phyloP scores from a whole-genome alignment of 139 green algal species.

The Haematococcus lacustris region DNA sequence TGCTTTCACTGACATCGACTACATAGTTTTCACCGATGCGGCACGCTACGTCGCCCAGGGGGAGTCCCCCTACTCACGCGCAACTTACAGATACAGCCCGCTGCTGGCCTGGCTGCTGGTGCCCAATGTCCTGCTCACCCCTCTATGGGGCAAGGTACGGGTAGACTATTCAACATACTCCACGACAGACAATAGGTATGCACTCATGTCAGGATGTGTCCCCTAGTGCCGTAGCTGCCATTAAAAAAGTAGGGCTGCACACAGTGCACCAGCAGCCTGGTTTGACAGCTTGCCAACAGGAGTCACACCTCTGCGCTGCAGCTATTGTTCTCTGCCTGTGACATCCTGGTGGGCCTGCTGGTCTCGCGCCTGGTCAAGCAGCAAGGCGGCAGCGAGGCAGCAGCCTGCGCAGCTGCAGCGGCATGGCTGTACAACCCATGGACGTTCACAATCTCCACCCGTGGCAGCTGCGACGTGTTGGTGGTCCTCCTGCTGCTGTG shows the following conservation, averaged over 20 bases:
- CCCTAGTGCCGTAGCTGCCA: too few relatives aligned
- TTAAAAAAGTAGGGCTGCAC: too few relatives aligned
- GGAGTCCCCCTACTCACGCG: constrained; percentile 41
- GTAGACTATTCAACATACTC: too few relatives aligned
- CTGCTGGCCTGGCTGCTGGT: constrained; percentile 77
- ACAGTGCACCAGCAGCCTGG: neutral
- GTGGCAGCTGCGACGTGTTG: constrained; percentile 80
- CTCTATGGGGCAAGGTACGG: constrained; percentile 70
- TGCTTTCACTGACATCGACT: constrained; percentile 91
- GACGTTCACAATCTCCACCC: constrained; percentile 81
- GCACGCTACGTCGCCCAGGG: constrained; percentile 31
- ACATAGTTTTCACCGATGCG: constrained; percentile 49
- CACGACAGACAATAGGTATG: too few relatives aligned
- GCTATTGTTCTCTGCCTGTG: constrained; percentile 63
- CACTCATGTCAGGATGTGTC: too few relatives aligned
- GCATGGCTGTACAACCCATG: constrained; percentile 93
- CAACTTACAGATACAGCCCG: constrained; percentile 80
- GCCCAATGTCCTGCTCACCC: constrained; percentile 66
- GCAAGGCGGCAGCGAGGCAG: neutral
- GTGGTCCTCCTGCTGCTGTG: constrained; percentile 62
- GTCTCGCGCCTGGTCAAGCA: constrained; percentile 25
- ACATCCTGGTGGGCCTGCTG: constrained; percentile 58
- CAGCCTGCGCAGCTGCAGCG: constrained; percentile 21
- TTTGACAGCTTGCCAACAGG: neutral
- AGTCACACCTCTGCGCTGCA: constrained; percentile 16